Evolutionary conservation across 1,139 yeast genomes (phyloP), one percentile per base, ranked within the genome.

Genomic region (Kurtzmaniella natalensis): DNA sequence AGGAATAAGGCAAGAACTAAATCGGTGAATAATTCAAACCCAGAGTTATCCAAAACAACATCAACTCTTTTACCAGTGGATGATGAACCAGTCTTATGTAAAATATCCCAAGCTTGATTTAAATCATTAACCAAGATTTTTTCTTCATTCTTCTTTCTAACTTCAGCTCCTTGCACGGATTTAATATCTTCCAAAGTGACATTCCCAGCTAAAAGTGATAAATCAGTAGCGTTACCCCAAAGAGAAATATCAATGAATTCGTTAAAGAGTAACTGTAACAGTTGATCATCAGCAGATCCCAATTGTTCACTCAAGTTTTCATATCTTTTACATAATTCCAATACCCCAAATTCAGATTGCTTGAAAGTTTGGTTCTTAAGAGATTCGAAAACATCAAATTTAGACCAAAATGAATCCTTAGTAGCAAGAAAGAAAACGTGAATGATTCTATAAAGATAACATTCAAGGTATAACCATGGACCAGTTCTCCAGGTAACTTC

Each of bases 201-300:
- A 27, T 86, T 85, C 37, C 85, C 87, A 4, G 94, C 89, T 43
- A 92, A 68, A 39, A 94, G 66, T 0, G 96, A 87, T 51, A 92
- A 71, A 59, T 92, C 99, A 5, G 96, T 87, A 17, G 97, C 96
- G 58, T 92, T 92, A 17, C 99, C 99, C 98, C 98, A 92, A 38
- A 92, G 66, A 1, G 96, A 85, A 41, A 92, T 78, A 51, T 88
- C 96, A 30, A 84, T 62, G 48, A 88, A 85, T 54, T 94, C 98
- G 42, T 71, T 70, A 59, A 82, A 82, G 33, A 79, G 58, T n/a
- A 75, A 51, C 41, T 69, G 55, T 42, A 82, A 61, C 0, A 72
- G 61, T n/a, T 72, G 78, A 3, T 49, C 44, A 38, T 70, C 72
- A n/a, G 59, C 43, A 5, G 39, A 19, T 70, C 68, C 25, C 31